phyloP scores from a whole-genome alignment of 257 asterid genomes.

The Capsicum chinense region DNA sequence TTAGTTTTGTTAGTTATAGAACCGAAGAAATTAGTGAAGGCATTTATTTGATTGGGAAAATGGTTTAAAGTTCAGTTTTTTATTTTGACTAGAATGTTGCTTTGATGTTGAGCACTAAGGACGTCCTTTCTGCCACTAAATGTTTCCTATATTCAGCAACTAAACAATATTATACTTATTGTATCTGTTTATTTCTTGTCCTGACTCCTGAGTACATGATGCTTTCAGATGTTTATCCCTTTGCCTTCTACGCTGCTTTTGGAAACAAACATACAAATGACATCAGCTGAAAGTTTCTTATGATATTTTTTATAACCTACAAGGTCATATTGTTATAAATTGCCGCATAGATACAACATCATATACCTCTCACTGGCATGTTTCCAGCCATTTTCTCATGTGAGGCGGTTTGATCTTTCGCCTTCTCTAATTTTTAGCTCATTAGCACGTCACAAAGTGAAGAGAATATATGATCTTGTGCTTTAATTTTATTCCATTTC shows the following conservation, averaged over 20 bases:
- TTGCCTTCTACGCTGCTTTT: slow-evolving; percentile 53
- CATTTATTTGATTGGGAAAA: neutral
- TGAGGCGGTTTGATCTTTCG: too few relatives aligned
- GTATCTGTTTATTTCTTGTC: neutral
- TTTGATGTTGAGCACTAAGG: neutral
- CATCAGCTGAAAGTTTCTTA: slow-evolving; percentile 50
- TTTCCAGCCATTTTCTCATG: slow-evolving; percentile 29
- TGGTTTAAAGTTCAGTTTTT: neutral
- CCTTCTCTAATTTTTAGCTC: too few relatives aligned
- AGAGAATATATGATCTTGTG: too few relatives aligned
- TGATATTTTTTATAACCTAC: slow-evolving; percentile 25
- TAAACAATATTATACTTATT: neutral
- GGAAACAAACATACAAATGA: slow-evolving; percentile 84
- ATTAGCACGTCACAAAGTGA: too few relatives aligned
- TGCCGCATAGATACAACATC: slow-evolving; percentile 62
- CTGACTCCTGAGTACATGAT: neutral
- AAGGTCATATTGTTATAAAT: slow-evolving; percentile 76
- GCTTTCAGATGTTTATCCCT: neutral
- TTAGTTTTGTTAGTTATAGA: neutral
- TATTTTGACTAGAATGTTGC: neutral
- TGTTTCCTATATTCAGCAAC: neutral
- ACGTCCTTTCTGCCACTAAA: too few relatives aligned
- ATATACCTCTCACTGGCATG: slow-evolving; percentile 65
- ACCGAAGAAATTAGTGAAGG: neutral
- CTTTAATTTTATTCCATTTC: too few relatives aligned